These are phyloP conservation scores for Glomus cerebriforme DNA, from an alignment of 192 early-diverging fungal genomes.

Conservation along the genomic window DNA sequence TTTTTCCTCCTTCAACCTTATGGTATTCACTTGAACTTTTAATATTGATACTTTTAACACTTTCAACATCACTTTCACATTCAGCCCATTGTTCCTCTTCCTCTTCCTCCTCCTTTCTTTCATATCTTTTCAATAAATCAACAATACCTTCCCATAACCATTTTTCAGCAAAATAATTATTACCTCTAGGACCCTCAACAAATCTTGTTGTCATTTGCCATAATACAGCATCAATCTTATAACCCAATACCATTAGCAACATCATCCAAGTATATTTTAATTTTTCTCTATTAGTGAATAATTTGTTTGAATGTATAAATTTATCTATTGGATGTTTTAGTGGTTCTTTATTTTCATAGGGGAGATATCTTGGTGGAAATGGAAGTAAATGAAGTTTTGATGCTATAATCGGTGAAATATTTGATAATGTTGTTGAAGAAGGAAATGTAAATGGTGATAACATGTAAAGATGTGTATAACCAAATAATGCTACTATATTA, in stretches of 20 bases:
- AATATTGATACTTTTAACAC: not conserved
- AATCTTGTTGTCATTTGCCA: slow-evolving; percentile 24
- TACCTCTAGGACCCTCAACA: slow-evolving; percentile 12
- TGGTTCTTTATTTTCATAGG: slow-evolving; percentile 27
- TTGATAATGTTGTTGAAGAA: not conserved
- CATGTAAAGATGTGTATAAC: slow-evolving; percentile 12
- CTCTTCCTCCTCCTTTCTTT: not conserved
- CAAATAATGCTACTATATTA: slow-evolving; percentile 1
- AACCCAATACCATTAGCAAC: not conserved
- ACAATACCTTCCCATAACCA: slow-evolving; percentile 22
- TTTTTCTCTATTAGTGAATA: not conserved
- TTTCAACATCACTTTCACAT: too few relatives aligned
- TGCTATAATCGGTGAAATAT: not conserved
- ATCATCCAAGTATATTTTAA: slow-evolving; percentile 13
- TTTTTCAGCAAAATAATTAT: slow-evolving; percentile 21
- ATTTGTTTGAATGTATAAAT: not conserved
- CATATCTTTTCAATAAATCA: slow-evolving; percentile 1
- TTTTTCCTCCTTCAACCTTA: not conserved
- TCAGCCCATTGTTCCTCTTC: not conserved
- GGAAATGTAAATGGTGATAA: not conserved
- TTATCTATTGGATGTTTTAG: slow-evolving; percentile 23
- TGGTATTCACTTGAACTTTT: not conserved
- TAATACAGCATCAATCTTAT: not conserved
- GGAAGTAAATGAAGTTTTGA: slow-evolving; percentile 15
- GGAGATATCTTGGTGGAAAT: slow-evolving; percentile 25